Conservation (phyloP, 371 early-diverging fungal species). For the Mortierella sp. region DNA sequence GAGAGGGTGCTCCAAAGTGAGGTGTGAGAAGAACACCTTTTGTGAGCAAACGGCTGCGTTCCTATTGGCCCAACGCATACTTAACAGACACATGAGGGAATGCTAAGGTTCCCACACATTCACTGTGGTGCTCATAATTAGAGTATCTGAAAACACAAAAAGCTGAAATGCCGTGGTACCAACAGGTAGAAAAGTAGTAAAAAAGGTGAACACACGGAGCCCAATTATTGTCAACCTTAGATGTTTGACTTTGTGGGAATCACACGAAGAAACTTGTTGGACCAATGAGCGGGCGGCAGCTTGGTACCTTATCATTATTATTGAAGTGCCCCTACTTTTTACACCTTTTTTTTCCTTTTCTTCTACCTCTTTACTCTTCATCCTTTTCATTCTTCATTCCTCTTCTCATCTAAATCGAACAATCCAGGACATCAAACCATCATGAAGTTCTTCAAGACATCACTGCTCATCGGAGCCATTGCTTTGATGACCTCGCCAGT, state of each 20-base stretch:
- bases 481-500: conserved; percentile 37
- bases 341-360: not conserved
- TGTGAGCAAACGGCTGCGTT: conserved; percentile 19
- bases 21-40: not conserved
- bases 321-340: not conserved
- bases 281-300: not conserved
- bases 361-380: not conserved
- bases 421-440: conserved; percentile 1
- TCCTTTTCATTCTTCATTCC: not conserved
- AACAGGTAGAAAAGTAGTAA: too few species aligned
- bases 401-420: conserved; percentile 2
- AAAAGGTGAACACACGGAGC: not conserved
- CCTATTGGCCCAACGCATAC: conserved; percentile 39
- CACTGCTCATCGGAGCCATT: conserved; percentile 37
- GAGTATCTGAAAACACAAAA: not conserved
- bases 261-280: conserved; percentile 13
- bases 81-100: conserved; percentile 11
- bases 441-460: conserved; percentile 51
- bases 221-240: not conserved
- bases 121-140: not conserved
- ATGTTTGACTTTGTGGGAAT: conserved; percentile 4
- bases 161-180: not conserved
- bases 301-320: not conserved
- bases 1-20: not conserved
- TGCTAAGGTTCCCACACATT: not conserved